Conservation (phyloP, 208 protist species). For the Sergeia podlipaevii region DNA sequence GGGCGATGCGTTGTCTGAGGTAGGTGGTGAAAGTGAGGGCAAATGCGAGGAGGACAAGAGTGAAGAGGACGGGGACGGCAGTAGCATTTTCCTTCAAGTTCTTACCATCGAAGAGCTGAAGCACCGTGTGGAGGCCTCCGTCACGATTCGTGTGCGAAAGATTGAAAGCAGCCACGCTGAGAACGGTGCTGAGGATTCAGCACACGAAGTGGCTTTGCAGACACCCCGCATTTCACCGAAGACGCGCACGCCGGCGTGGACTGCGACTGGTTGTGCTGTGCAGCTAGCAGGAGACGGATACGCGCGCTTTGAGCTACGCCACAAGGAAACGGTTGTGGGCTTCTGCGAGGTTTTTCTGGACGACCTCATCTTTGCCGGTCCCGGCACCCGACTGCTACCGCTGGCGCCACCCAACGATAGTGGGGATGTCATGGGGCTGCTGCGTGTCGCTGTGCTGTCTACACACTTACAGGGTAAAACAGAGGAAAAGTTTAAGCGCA, state of each 20-base stretch:
- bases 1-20: no score
- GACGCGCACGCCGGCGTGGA: slow-evolving; percentile 73
- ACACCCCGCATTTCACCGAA: slow-evolving; percentile 54
- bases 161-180: slow-evolving; percentile 31
- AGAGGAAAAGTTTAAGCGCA: slow-evolving; percentile 23
- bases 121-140: slow-evolving; percentile 74
- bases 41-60: no score
- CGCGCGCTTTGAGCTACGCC: slow-evolving; percentile 63
- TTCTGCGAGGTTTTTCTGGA: slow-evolving; percentile 61
- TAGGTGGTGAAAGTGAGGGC: slow-evolving; percentile 11
- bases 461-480: slow-evolving; percentile 21
- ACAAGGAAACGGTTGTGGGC: slow-evolving; percentile 64
- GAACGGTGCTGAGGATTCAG: slow-evolving; percentile 23
- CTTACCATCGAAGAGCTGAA: slow-evolving; percentile 63
- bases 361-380: slow-evolving; percentile 72
- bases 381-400: slow-evolving; percentile 53
- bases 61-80: slow-evolving; percentile 24
- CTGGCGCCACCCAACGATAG: slow-evolving; percentile 37
- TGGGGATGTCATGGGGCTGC: slow-evolving; percentile 50
- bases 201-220: slow-evolving; percentile 44
- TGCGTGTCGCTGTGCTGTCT: slow-evolving; percentile 57
- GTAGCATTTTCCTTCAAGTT: slow-evolving; percentile 56
- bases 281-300: slow-evolving; percentile 46
- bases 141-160: no score
- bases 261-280: slow-evolving; percentile 41